Evolutionary conservation across 768 basidiomycete genomes (phyloP).

Genomic region (Suillus sp.): DNA sequence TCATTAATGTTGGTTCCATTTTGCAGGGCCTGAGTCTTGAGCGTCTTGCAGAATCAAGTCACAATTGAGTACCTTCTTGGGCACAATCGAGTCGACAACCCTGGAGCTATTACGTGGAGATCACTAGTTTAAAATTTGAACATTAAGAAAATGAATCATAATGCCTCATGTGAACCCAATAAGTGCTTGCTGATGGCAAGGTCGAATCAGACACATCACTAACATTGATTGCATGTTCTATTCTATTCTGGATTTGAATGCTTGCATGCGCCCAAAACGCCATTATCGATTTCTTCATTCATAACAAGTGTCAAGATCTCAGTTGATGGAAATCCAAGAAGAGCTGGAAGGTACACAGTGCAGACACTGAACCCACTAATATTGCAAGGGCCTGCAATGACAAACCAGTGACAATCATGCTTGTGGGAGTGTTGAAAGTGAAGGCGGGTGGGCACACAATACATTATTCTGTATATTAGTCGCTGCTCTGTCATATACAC

Average conservation of each 20-base stretch:
- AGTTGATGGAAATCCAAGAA: slow-evolving; percentile 12
- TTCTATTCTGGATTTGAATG: background rate
- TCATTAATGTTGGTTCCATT: background rate
- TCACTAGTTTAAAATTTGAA: background rate
- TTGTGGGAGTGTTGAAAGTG: background rate
- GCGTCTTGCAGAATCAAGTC: background rate
- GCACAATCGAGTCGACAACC: no score
- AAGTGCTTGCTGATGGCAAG: background rate
- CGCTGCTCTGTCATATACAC: no score
- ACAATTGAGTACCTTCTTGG: background rate
- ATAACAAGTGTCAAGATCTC: background rate
- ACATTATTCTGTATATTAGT: background rate
- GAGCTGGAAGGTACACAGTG: slow-evolving; percentile 3
- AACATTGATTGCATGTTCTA: background rate
- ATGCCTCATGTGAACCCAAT: background rate
- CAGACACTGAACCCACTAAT: slow-evolving; percentile 9
- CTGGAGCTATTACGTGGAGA: background rate
- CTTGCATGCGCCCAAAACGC: background rate
- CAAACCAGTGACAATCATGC: slow-evolving; percentile 10
- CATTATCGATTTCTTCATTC: background rate
- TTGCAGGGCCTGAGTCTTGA: background rate
- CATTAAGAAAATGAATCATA: background rate
- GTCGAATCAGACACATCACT: background rate
- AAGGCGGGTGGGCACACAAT: background rate
- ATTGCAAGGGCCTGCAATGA: slow-evolving; percentile 9